A percentile compares a stretch with the other conserved stretches of the same genome.
These are phyloP conservation scores for Xanthoparmelia taractica DNA, from an alignment of 495 filamentous ascomycete species.

Conservation along the genomic window DNA sequence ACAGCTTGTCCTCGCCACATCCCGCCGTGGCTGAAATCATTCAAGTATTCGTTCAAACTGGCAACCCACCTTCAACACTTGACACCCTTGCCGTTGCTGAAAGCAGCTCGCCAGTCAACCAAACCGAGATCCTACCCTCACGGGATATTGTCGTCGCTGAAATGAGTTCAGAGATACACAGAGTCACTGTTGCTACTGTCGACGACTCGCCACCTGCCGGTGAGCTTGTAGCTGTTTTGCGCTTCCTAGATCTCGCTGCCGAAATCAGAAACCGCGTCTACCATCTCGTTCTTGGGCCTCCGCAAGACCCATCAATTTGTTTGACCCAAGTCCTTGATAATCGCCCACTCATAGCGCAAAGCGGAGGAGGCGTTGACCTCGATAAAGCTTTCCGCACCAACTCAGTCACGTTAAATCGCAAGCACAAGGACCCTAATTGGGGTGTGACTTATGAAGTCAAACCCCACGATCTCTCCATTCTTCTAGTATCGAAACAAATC, in stretches of 20 bases:
- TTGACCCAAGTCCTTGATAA: not conserved
- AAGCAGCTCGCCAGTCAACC: not conserved
- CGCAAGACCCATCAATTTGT: not conserved
- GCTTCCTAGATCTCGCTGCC: conserved; percentile 14
- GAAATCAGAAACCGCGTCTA: conserved; percentile 29
- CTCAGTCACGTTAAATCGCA: not conserved
- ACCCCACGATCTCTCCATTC: conserved; percentile 19
- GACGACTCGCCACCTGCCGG: not conserved
- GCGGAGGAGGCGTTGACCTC: not conserved
- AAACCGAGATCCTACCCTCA: not conserved
- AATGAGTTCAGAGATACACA: too few species aligned
- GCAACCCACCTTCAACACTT: not conserved
- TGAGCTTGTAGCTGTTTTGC: not conserved
- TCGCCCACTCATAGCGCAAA: not conserved
- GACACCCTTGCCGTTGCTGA: not conserved
- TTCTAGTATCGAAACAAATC: conserved; percentile 26
- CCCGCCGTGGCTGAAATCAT: not conserved
- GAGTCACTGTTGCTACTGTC: not conserved
- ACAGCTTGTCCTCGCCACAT: not conserved
- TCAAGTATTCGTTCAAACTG: not conserved
- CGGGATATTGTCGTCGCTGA: not conserved
- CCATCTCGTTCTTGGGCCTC: conserved; percentile 22
- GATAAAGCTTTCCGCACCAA: not conserved
- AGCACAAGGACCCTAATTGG: not conserved
- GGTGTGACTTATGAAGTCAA: conserved; percentile 1